Evolutionary conservation across 2,329 filamentous ascomycete genomes (phyloP).

Genomic region (Epichloe festucae): DNA sequence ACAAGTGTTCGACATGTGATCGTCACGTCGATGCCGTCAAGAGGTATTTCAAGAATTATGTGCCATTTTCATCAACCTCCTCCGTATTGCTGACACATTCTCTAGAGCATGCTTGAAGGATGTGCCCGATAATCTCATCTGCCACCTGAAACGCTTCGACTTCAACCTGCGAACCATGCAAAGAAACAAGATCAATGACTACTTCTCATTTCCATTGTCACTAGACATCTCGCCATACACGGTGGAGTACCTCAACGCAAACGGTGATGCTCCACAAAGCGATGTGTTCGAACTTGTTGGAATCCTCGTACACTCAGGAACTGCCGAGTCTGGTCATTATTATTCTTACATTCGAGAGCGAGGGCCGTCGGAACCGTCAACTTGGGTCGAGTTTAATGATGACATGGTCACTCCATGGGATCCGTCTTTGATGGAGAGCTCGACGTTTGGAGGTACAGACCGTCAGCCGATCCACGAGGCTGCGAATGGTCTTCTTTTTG

Average conservation of each 20-base stretch:
- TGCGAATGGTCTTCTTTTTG: conserved; percentile 32
- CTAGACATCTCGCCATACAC: conserved; percentile 88
- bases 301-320: conserved; percentile 84
- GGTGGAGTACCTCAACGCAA: conserved; percentile 63
- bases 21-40: conserved; percentile 88
- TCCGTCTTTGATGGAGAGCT: conserved; percentile 54
- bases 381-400: conserved; percentile 93
- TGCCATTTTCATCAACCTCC: neutral
- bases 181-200: conserved; percentile 88
- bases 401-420: conserved; percentile 70
- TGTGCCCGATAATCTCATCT: conserved; percentile 85
- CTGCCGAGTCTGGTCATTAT: conserved; percentile 89
- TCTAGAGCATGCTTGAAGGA: conserved; percentile 75
- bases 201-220: conserved; percentile 71
- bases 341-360: conserved; percentile 89
- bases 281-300: conserved; percentile 93
- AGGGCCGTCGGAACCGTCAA: conserved; percentile 34
- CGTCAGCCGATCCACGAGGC: conserved; percentile 30
- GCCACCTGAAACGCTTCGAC: conserved; percentile 82
- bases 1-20: conserved; percentile 86
- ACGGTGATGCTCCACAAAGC: conserved; percentile 34
- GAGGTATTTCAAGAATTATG: conserved; percentile 32
- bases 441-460: conserved; percentile 68
- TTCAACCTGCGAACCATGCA: conserved; percentile 66
- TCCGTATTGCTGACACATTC: conserved; percentile 6